A percentile compares a stretch with the other conserved stretches of the same genome.
Conservation (phyloP, 2,329 filamentous ascomycete species). For the Colletotrichum sp. region DNA sequence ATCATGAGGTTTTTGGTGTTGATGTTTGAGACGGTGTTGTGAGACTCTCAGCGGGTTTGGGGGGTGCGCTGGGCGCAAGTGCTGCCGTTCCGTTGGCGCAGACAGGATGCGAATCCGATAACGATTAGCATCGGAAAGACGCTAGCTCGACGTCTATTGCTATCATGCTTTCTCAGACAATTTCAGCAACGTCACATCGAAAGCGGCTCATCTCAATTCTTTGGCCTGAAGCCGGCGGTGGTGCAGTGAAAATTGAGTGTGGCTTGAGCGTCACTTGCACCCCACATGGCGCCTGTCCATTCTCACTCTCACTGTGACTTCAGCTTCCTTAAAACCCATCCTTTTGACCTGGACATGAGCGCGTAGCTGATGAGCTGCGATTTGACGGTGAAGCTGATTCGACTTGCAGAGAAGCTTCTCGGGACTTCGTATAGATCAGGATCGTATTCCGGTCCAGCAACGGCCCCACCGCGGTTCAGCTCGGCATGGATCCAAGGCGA, state of each 20-base stretch:
- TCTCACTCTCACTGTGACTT: neutral
- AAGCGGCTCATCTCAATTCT: neutral
- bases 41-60: neutral
- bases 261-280: constrained; percentile 5
- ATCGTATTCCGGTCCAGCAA: neutral
- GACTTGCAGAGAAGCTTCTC: neutral
- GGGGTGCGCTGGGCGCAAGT: neutral
- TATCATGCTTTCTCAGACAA: neutral
- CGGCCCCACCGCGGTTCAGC: neutral
- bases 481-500: neutral
- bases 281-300: constrained; percentile 1
- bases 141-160: neutral
- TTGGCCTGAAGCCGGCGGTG: neutral
- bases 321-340: neutral
- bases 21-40: neutral
- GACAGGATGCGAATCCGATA: neutral
- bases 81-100: neutral
- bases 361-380: accelerated
- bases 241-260: constrained; percentile 17
- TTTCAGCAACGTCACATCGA: neutral
- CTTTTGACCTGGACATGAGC: neutral
- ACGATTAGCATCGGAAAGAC: neutral
- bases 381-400: neutral
- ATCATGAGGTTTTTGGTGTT: neutral
- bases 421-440: neutral